These are phyloP conservation scores for Coleophoma crateriformis DNA, from an alignment of 2,329 filamentous ascomycete genomes.

Conservation along the genomic window DNA sequence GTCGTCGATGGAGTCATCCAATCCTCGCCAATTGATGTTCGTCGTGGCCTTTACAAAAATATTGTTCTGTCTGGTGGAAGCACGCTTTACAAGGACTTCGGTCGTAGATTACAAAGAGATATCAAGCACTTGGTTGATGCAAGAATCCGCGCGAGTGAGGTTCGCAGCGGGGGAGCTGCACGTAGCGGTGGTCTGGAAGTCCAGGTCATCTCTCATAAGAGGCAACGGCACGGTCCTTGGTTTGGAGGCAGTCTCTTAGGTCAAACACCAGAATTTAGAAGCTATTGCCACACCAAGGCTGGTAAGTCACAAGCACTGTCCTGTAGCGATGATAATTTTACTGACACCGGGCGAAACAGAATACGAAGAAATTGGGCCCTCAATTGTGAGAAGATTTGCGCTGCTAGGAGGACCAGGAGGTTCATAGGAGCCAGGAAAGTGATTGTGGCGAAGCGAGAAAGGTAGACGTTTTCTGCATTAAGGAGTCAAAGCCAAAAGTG, in stretches of 20 bases:
- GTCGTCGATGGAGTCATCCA: conserved; percentile 98
- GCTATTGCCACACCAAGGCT: conserved; percentile 94
- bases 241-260: conserved; percentile 95
- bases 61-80: conserved; percentile 97
- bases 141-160: conserved; percentile 87
- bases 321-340: too few species aligned
- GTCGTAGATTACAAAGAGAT: conserved; percentile 89
- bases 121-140: conserved; percentile 95
- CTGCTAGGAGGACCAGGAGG: conserved; percentile 87
- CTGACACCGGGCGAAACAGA: background rate
- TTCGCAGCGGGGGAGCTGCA: conserved; percentile 75
- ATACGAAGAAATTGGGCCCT: conserved; percentile 1
- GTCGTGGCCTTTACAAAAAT: conserved; percentile 97
- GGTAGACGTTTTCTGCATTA: background rate
- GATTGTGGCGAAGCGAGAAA: background rate
- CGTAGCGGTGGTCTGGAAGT: conserved; percentile 93
- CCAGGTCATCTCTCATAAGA: conserved; percentile 94
- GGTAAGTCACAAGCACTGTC: conserved; percentile 11
- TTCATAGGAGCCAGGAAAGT: conserved; percentile 38
- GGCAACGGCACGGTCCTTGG: conserved; percentile 96
- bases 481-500: background rate
- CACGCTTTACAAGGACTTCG: conserved; percentile 98
- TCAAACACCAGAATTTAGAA: conserved; percentile 96
- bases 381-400: conserved; percentile 89
- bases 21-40: conserved; percentile 94